Conservation (phyloP, 2,329 filamentous ascomycete species). For the Ophiostoma sp. region DNA sequence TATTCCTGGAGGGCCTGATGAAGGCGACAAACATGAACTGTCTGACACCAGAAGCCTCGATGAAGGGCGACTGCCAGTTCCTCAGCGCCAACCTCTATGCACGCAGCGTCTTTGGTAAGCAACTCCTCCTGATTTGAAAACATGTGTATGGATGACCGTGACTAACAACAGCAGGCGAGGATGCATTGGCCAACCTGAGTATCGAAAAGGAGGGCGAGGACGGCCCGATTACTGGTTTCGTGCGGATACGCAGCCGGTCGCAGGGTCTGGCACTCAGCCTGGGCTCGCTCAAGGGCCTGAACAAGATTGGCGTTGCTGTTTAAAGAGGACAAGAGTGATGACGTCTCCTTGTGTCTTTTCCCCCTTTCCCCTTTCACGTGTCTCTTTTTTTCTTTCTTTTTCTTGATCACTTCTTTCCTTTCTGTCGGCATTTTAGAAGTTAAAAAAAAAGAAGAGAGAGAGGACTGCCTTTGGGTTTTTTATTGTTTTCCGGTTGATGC, state of each 20-base stretch:
- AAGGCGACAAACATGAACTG: conserved; percentile 98
- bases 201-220: conserved; percentile 97
- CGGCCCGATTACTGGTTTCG: conserved; percentile 92
- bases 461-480: conserved; percentile 6
- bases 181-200: conserved; percentile 92
- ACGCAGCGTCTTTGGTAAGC: conserved; percentile 94
- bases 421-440: conserved; percentile 10
- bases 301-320: conserved; percentile 60
- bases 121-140: neutral
- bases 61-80: conserved; percentile 98
- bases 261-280: conserved; percentile 92
- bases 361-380: neutral
- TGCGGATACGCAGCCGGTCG: conserved; percentile 93
- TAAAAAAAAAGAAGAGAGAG: neutral
- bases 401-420: conserved; percentile 6
- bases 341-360: neutral
- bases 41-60: conserved; percentile 87
- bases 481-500: conserved; percentile 7
- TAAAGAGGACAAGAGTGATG: conserved; percentile 24
- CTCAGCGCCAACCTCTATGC: conserved; percentile 95
- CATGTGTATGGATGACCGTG: neutral
- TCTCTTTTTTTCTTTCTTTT: neutral
- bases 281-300: conserved; percentile 89
- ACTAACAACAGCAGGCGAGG: conserved; percentile 64
- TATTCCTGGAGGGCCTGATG: conserved; percentile 93